Evolutionary conservation across 139 green algal species (phyloP).

Genomic region (Picochlorum sp.): DNA sequence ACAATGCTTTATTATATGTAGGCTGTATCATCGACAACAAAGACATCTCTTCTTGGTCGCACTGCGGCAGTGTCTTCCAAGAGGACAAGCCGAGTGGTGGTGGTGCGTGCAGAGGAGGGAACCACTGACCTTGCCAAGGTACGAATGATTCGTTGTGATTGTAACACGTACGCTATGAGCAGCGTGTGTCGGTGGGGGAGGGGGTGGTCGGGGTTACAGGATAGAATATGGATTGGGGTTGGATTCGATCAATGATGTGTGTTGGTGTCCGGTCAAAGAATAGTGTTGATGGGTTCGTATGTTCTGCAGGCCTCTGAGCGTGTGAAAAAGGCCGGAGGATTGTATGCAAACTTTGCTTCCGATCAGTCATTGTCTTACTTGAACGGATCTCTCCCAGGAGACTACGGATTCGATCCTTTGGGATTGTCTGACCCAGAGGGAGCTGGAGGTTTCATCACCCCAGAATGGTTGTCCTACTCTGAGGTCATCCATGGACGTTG

Average conservation of each 20-base stretch:
- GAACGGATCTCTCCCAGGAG: constrained; percentile 77
- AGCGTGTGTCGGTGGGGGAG: too few relatives aligned
- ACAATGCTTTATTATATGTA: too few relatives aligned
- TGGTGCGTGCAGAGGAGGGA: constrained; percentile 23
- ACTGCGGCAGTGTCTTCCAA: too few relatives aligned
- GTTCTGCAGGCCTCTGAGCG: constrained; percentile 48
- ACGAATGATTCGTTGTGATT: background rate
- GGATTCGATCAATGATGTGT: too few relatives aligned
- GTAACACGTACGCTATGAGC: too few relatives aligned
- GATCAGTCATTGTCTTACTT: constrained; percentile 86
- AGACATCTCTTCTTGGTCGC: too few relatives aligned
- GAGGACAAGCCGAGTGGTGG: constrained; percentile 4
- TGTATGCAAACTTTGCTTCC: constrained; percentile 51
- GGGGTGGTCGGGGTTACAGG: too few relatives aligned
- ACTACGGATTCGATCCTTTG: constrained; percentile 83
- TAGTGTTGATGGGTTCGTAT: background rate
- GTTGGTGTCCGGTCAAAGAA: background rate
- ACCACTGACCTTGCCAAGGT: constrained; percentile 23
- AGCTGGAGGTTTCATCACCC: constrained; percentile 85
- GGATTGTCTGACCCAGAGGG: constrained; percentile 87
- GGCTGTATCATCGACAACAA: too few relatives aligned
- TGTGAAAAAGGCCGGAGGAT: constrained; percentile 48
- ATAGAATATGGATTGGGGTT: constrained; percentile 1
- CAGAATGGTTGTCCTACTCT: constrained; percentile 79
- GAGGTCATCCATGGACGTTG: constrained; percentile 79